phyloP scores from a whole-genome alignment of 2,329 filamentous ascomycete species.

The Sporothrix humicola region DNA sequence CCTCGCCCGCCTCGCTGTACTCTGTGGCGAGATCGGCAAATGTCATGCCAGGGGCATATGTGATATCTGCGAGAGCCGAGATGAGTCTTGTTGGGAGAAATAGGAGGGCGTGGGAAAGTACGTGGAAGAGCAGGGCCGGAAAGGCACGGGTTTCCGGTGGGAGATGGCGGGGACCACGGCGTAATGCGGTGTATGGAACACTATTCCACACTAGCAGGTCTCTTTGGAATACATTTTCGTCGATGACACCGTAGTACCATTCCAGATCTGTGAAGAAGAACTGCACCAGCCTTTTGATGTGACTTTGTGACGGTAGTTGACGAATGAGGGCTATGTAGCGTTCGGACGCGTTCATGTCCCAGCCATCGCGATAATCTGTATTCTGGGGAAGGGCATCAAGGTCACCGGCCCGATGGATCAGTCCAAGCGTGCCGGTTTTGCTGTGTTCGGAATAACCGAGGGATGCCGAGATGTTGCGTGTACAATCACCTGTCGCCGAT shows the following conservation, averaged over 20 bases:
- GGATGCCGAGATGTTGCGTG: not conserved
- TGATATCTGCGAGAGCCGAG: not conserved
- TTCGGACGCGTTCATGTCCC: not conserved
- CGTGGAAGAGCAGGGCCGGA: conserved; percentile 12
- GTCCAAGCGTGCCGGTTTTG: conserved; percentile 5
- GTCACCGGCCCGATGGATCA: not conserved
- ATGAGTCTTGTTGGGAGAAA: conserved; percentile 5
- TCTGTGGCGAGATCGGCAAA: conserved; percentile 13
- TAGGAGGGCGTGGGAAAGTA: conserved; percentile 10
- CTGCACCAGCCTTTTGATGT: not conserved
- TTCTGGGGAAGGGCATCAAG: not conserved
- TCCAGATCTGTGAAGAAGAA: conserved; percentile 21
- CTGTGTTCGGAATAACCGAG: conserved; percentile 18
- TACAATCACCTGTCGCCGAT: not conserved
- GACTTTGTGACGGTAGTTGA: conserved; percentile 14
- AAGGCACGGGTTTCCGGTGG: conserved; percentile 8
- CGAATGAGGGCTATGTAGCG: conserved; percentile 11
- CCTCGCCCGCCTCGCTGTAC: conserved; percentile 20
- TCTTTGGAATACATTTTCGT: not conserved
- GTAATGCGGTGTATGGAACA: conserved; percentile 1
- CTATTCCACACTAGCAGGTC: not conserved
- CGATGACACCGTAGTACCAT: conserved; percentile 26
- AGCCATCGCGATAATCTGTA: not conserved
- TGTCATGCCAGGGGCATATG: conserved; percentile 14
- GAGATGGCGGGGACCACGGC: not conserved